Evolutionary conservation across 495 filamentous ascomycete genomes (phyloP), one percentile per base, ranked within the genome.

Genomic region (Podospora tetraspora): DNA sequence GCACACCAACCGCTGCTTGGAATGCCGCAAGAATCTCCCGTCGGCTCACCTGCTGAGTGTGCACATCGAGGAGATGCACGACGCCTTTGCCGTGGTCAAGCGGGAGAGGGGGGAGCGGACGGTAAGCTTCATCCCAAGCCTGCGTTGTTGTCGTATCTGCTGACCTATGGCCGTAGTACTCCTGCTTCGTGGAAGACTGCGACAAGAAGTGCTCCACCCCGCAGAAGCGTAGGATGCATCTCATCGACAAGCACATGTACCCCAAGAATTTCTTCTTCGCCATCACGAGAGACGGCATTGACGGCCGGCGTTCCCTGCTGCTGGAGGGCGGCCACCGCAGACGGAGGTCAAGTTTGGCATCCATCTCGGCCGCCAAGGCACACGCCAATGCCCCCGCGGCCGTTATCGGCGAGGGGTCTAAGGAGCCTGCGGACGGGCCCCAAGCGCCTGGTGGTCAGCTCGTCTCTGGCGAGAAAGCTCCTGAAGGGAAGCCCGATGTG

Each of bases 191-290:
- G 19, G 90, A 96, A 73, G 87, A 84, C 59, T 99, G 95, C 73
- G 93, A 97, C 60, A 83, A 89, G 67, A 88, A 93, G 78, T 98
- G 94, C 79, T 89, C 85, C 29, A 93, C 89, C 9, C 88, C 91
- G 5, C 85, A 91, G 69, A 99, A 96, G 77, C 86, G 95, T 60
- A 83, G 90, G 62, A 86, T 91, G 75, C 95, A 99, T 79, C 79
- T 96, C 25, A 91, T 94, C 67, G 94, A 97, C 77, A 97, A 97
- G 79, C 95, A 99, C 73, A 87, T 91, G 82, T 99, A 95, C 77
- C 95, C 94, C 6, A 89, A 87, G 79, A 90, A 91, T 68, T 99
- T 94, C 75, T 94, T 97, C 75, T 98, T 97, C 76, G 87, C 86
- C 24, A 86, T 97, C 32, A 89, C 96, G 0, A 91, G 94, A 70